A percentile compares a stretch with the other conserved stretches of the same genome.
Evolutionary conservation across 1,284 basidiomycete genomes (phyloP).

Genomic region (Cryptococcus wingfieldii): DNA sequence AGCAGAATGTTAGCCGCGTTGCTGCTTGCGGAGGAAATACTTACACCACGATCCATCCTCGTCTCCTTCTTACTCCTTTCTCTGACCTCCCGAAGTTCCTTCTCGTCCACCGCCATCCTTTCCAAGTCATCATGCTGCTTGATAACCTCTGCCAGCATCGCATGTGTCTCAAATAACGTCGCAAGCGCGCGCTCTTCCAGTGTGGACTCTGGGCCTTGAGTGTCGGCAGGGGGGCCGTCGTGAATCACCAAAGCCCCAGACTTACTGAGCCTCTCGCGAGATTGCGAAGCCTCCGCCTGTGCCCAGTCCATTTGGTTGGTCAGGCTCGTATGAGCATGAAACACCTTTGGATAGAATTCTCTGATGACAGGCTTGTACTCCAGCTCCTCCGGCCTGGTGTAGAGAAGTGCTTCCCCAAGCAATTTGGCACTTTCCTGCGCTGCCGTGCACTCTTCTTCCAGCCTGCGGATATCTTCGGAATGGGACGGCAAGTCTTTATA

Average conservation of each 20-base stretch:
- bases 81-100: slow-evolving; percentile 39
- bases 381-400: slow-evolving; percentile 34
- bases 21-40: neutral
- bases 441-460: slow-evolving; percentile 38
- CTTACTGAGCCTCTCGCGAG: slow-evolving; percentile 17
- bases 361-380: slow-evolving; percentile 33
- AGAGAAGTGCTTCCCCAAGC: slow-evolving; percentile 36
- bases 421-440: slow-evolving; percentile 40
- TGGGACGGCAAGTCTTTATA: slow-evolving; percentile 37
- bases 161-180: slow-evolving; percentile 39
- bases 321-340: slow-evolving; percentile 46
- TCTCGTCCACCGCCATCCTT: slow-evolving; percentile 33
- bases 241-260: neutral
- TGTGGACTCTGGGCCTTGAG: slow-evolving; percentile 10
- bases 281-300: slow-evolving; percentile 46
- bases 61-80: slow-evolving; percentile 48
- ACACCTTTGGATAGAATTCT: slow-evolving; percentile 47
- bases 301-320: slow-evolving; percentile 51
- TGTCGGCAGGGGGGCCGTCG: slow-evolving; percentile 16
- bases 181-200: slow-evolving; percentile 41
- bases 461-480: slow-evolving; percentile 34
- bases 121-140: slow-evolving; percentile 45
- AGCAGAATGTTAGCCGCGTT: neutral
- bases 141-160: slow-evolving; percentile 34
- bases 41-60: slow-evolving; percentile 38